A percentile compares a stretch with the other conserved stretches of the same genome.
Conservation (phyloP, 2,329 filamentous ascomycete species). For the Rachicladosporium sp. region DNA sequence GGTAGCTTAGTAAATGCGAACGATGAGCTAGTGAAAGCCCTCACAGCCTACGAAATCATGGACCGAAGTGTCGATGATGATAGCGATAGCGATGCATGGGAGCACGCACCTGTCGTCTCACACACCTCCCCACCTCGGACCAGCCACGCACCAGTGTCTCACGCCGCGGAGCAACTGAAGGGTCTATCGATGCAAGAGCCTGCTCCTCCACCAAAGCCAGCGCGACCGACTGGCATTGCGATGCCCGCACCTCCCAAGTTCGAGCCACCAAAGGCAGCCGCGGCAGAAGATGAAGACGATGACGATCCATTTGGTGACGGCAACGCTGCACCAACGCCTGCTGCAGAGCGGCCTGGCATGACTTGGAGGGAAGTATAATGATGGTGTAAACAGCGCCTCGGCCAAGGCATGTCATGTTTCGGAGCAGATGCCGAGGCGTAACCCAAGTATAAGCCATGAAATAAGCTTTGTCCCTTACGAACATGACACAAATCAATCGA, state of each 20-base stretch:
- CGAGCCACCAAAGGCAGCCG: conserved; percentile 37
- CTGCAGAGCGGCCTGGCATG: conserved; percentile 28
- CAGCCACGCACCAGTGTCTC: conserved; percentile 3
- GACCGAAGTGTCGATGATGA: conserved; percentile 72
- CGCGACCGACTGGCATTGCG: conserved; percentile 32
- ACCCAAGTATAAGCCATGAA: too few species aligned
- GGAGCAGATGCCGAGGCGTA: too few species aligned
- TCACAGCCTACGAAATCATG: conserved; percentile 90
- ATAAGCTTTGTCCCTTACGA: too few species aligned
- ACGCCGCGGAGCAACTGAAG: conserved; percentile 31
- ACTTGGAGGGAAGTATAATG: conserved; percentile 19
- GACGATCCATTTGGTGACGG: conserved; percentile 78
- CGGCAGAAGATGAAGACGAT: conserved; percentile 59
- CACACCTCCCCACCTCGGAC: conserved; percentile 1
- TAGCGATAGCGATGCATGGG: conserved; percentile 48
- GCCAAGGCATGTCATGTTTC: too few species aligned
- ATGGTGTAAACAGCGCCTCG: too few species aligned
- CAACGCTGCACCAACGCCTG: conserved; percentile 53
- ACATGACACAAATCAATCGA: too few species aligned
- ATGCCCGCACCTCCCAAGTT: conserved; percentile 23
- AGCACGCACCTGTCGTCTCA: conserved; percentile 25
- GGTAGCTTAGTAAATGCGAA: conserved; percentile 87
- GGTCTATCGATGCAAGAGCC: conserved; percentile 31
- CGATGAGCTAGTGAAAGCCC: conserved; percentile 82
- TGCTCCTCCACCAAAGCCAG: conserved; percentile 35